Evolutionary conservation across 768 basidiomycete genomes (phyloP), one percentile per base, ranked within the genome.

Genomic region (Cystobasidium ongulense): DNA sequence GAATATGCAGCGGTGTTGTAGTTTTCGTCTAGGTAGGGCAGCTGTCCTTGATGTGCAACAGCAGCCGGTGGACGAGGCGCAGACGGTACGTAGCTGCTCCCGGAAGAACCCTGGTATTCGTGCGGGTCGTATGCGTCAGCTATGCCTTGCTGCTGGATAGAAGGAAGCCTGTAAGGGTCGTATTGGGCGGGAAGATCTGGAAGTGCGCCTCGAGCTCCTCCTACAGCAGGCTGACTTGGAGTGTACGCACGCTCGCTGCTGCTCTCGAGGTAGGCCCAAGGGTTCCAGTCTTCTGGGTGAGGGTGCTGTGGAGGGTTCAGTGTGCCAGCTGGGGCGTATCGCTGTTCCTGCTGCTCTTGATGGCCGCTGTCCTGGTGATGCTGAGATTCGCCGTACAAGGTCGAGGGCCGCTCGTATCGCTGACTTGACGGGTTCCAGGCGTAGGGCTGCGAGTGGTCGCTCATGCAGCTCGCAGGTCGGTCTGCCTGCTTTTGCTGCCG

Each of bases 401-500:
- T 17, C 15, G 21, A 17, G 46, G 15, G 46, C 46, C 10, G 46
- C 18, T 50, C 46, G 46, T 50, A 50, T 50, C 46, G 46, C 46
- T 50, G 46, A 21, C 27, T 59, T 27, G 29, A 13, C 25, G 29
- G 13, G 57, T 59, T 35, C 57, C 57, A 59, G 2, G 23, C 33
- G 57, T 29, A 59, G 5, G 57, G 57, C 5, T 50, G 46, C 46
- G 57, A 23, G 27, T 59, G 29, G 25, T 59, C 57, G 57, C 25
- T 59, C 57, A 59, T 59, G 57, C 57, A 59, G 57, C 57, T 59
- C 57, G 57, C 57, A 5, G 57, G 57, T 27, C 57, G 29, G 33
- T 13, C 15, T 59, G 57, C 11, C 57, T n/a, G 13, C 43, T 59
- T 23, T 35, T 27, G 57, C 46, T 50, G 46, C 46, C 46, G 46